Evolutionary conservation across 2,329 filamentous ascomycete species (phyloP).

Genomic region (Claviceps africana): DNA sequence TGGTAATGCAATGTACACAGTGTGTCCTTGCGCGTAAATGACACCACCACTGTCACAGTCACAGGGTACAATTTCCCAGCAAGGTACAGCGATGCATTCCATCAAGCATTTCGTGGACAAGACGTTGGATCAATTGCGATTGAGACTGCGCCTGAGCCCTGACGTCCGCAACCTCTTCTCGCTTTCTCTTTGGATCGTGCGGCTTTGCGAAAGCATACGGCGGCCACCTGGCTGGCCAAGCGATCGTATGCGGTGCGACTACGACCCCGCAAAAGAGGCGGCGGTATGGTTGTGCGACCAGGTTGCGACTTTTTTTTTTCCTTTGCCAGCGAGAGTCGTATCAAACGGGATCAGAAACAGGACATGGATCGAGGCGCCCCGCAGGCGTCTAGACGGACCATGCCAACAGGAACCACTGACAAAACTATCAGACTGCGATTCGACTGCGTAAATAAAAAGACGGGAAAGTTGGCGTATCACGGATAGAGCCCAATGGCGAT

Average conservation of each 20-base stretch:
- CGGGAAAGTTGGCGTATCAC: background rate
- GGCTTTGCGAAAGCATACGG: background rate
- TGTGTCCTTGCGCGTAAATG: background rate
- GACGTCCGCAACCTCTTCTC: background rate
- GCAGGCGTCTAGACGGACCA: background rate
- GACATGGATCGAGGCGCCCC: constrained; percentile 1
- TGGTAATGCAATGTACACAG: background rate
- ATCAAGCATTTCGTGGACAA: background rate
- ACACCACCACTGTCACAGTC: too few species aligned
- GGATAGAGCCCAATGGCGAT: background rate
- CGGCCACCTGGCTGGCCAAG: background rate
- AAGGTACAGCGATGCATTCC: constrained; percentile 1
- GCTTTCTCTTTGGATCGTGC: background rate
- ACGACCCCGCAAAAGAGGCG: constrained; percentile 7
- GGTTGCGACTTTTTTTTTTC: background rate
- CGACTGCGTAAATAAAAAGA: background rate
- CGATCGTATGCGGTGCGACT: constrained; percentile 9
- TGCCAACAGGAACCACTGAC: background rate
- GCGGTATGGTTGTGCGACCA: constrained; percentile 1
- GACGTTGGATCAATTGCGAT: background rate
- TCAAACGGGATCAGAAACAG: constrained; percentile 1
- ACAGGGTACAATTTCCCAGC: background rate
- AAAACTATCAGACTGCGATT: background rate
- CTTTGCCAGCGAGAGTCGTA: constrained; percentile 3
- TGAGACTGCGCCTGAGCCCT: background rate